Evolutionary conservation across 1,139 yeast species (phyloP), one percentile per base, ranked within the genome.

Genomic region (Scheffersomyces parashehatae): DNA sequence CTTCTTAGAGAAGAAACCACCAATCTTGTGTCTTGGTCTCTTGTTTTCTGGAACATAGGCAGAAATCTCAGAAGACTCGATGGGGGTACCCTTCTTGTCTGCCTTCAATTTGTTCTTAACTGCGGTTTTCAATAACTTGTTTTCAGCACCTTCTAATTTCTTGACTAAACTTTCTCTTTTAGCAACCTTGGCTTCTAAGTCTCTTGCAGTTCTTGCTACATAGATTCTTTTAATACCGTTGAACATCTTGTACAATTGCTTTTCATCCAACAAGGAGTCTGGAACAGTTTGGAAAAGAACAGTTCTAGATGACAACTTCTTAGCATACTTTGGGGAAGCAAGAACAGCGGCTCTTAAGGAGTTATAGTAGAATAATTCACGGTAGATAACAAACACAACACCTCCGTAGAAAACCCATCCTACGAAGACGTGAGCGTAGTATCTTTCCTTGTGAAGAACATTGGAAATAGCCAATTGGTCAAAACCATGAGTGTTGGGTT

Each of bases 241-340:
- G 82, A 90, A 60, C 78, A 73, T 39, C 66, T 70, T 65, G 76
- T 77, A 54, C 44, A 85, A 75, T 50, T 81, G 85, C 49, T 78
- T 82, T 55, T 82, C 88, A 52, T 78, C 81, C 45, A 85, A 70
- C 52, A 82, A 74, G 31, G 80, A 72, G 41, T 82, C 79, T 11
- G 97, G 97, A 4, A 93, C 88, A 31, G 85, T 79, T 60, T 88
- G 95, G 59, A 91, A 78, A 45, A 91, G 70, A 24, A 93, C 82
- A 1, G 95, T 86, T 60, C 93, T 81, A 5, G 95, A 86, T 11
- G 95, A 79, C 31, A 87, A 67, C 53, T 82, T 77, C 49, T 79
- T 75, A 42, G 95, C 85, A 60, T 88, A 88, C 49, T 81, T 76
- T 12, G 97, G 96, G 28, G 95, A 79, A 6, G 96, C 76, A 48